phyloP scores from a whole-genome alignment of 805 yeast species.

The Debaryomyces castellii region DNA sequence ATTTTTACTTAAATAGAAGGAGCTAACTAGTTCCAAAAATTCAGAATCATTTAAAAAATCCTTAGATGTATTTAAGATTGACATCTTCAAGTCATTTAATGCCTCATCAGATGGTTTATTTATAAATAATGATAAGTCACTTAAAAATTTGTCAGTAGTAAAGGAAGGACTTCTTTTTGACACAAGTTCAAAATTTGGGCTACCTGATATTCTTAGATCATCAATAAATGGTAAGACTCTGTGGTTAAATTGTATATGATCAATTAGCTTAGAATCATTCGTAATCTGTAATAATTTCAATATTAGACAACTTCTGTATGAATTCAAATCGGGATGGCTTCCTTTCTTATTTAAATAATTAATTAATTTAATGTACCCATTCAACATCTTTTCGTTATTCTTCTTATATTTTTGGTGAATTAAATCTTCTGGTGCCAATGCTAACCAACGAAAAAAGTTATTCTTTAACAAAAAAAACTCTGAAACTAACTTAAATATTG shows the following conservation, averaged over 20 bases:
- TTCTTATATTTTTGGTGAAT: conserved; percentile 15
- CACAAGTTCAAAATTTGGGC: background rate
- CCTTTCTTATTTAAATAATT: conserved; percentile 9
- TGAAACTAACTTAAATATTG: conserved; percentile 13
- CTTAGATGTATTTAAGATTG: background rate
- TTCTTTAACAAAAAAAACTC: conserved; percentile 15
- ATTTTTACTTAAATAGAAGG: conserved; percentile 1
- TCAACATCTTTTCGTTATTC: conserved; percentile 23
- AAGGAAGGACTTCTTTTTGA: background rate
- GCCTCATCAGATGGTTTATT: background rate
- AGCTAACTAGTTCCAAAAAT: background rate
- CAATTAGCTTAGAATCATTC: conserved; percentile 5
- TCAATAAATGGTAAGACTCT: conserved; percentile 7
- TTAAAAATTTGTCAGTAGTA: background rate
- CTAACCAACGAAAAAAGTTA: conserved; percentile 23
- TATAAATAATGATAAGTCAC: background rate
- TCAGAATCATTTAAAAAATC: background rate
- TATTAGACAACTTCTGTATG: conserved; percentile 7
- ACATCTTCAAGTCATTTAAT: conserved; percentile 1
- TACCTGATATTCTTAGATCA: conserved; percentile 3
- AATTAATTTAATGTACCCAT: conserved; percentile 24
- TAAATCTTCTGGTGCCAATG: conserved; percentile 5
- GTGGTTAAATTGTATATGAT: conserved; percentile 4
- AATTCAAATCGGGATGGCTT: conserved; percentile 2
- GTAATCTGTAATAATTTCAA: conserved; percentile 12